Percentiles rank a stretch among this genome's conserved stretches.
Conservation (phyloP, 495 filamentous ascomycete species). For the Trichoderma erinaceum region DNA sequence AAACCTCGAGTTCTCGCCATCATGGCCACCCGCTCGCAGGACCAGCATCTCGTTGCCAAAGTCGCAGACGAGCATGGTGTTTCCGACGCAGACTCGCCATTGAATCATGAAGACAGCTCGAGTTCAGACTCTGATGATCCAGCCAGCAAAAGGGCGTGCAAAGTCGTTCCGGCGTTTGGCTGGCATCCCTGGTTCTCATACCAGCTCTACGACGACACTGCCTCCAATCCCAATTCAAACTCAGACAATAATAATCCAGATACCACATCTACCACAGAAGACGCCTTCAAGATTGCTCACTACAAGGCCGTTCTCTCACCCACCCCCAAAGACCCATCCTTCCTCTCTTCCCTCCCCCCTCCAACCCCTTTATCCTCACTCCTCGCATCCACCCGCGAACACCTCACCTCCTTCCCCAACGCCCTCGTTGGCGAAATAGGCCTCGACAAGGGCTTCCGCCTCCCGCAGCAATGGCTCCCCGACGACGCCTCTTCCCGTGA, state of each 20-base stretch:
- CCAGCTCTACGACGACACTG: constrained; percentile 64
- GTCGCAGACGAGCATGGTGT: constrained; percentile 48
- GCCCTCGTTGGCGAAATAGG: constrained; percentile 87
- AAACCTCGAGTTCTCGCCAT: constrained; percentile 69
- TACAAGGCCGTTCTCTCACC: constrained; percentile 63
- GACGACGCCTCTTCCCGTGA: constrained; percentile 33
- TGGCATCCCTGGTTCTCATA: constrained; percentile 99
- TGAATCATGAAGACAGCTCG: background rate
- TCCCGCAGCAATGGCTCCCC: constrained; percentile 60
- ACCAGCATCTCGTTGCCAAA: constrained; percentile 75
- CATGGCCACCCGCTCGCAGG: constrained; percentile 83
- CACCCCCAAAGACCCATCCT: constrained; percentile 44
- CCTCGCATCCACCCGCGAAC: constrained; percentile 55
- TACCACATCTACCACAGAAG: constrained; percentile 3
- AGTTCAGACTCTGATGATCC: background rate
- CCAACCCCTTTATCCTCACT: constrained; percentile 64
- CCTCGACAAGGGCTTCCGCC: constrained; percentile 75
- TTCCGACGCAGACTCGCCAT: constrained; percentile 8
- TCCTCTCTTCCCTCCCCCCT: constrained; percentile 61
- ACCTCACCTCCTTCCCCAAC: constrained; percentile 56
- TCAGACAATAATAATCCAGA: constrained; percentile 17
- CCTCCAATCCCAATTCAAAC: constrained; percentile 33
- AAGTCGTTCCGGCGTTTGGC: constrained; percentile 79
- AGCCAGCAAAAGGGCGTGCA: background rate
- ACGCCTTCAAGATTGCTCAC: constrained; percentile 54